Conservation (phyloP, 148 eudicot species). For the Rhododendron kiyosumense region DNA sequence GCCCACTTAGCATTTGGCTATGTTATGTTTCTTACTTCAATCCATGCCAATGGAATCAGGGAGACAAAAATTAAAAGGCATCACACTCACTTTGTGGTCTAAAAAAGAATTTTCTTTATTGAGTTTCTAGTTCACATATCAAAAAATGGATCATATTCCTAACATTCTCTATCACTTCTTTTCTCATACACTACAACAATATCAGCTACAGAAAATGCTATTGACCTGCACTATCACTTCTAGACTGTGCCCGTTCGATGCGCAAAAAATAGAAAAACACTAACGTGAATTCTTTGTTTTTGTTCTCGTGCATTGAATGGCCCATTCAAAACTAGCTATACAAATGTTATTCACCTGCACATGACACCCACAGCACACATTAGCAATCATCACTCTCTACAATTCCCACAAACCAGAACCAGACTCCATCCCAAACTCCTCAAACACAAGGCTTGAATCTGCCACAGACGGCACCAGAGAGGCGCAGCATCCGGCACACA, state of each 20-base stretch:
- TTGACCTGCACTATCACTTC: too few species aligned
- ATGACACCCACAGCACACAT: neutral
- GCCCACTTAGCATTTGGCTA: too few species aligned
- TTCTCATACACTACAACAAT: neutral
- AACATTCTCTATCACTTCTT: neutral
- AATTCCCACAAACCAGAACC: neutral
- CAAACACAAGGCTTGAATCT: slow-evolving; percentile 1
- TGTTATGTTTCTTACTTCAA: too few species aligned
- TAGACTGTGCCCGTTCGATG: too few species aligned
- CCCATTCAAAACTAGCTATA: too few species aligned
- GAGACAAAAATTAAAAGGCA: too few species aligned
- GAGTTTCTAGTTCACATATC: neutral
- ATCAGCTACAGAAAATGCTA: neutral
- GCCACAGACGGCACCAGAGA: slow-evolving; percentile 40
- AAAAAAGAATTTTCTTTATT: neutral
- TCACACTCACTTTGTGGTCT: neutral
- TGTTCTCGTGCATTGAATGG: too few species aligned
- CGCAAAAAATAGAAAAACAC: too few species aligned
- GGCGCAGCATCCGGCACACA: slow-evolving; percentile 57
- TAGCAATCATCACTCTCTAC: neutral
- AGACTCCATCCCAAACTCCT: neutral
- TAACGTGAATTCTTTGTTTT: too few species aligned
- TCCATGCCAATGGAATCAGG: too few species aligned
- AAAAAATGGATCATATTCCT: neutral
- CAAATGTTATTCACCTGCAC: too few species aligned